Conservation (phyloP, 148 eudicot species). For the Heliosperma pusillum region DNA sequence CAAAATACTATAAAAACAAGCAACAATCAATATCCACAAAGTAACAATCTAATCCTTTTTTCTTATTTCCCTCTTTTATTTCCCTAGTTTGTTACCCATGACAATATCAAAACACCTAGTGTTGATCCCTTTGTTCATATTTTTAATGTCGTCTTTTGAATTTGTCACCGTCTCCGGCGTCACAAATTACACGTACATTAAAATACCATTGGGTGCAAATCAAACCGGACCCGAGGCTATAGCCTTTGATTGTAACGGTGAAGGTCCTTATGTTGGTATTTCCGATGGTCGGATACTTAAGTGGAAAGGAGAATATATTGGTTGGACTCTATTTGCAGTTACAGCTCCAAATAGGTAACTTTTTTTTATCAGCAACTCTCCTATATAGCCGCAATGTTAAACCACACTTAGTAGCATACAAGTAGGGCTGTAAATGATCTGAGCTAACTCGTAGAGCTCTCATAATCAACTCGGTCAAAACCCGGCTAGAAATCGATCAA, state of each 20-base stretch:
- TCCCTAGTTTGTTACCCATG: not conserved
- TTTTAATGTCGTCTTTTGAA: not conserved
- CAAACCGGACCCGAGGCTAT: conserved; percentile 6
- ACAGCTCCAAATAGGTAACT: conserved; percentile 20
- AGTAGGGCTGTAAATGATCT: too few species aligned
- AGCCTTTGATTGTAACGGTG: conserved; percentile 30
- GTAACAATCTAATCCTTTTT: not conserved
- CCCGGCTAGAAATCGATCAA: too few species aligned
- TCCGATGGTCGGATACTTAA: conserved; percentile 27
- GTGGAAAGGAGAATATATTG: conserved; percentile 9
- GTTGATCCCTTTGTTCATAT: not conserved
- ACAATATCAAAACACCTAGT: not conserved
- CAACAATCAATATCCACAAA: not conserved
- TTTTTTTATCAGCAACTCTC: not conserved
- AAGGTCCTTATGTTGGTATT: conserved; percentile 28
- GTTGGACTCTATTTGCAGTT: conserved; percentile 21
- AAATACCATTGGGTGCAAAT: not conserved
- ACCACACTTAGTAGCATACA: too few species aligned
- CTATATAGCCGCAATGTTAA: too few species aligned
- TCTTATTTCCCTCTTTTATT: not conserved
- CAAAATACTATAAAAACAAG: conserved; percentile 4
- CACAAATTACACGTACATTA: not conserved
- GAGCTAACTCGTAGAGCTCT: too few species aligned
- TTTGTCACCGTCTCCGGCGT: not conserved
- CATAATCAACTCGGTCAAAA: too few species aligned